These are phyloP conservation scores for Pulveroboletus sp. DNA, from an alignment of 768 basidiomycete species.

Conservation along the genomic window DNA sequence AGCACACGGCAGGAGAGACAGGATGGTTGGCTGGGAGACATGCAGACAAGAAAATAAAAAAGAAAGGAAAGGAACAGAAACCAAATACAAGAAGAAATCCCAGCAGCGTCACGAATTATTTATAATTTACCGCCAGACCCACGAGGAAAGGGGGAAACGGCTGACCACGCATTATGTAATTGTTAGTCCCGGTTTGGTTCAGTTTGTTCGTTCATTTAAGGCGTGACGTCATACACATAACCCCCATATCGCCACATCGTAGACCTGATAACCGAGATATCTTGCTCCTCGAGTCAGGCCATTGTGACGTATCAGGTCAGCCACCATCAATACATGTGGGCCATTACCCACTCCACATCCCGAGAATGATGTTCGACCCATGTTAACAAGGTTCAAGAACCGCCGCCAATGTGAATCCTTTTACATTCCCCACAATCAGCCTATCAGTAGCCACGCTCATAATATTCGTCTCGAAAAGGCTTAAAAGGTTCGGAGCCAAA, in stretches of 20 bases:
- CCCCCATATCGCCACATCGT: not conserved
- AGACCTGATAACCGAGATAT: too few species aligned
- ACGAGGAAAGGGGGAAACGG: not conserved
- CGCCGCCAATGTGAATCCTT: too few species aligned
- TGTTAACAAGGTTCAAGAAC: too few species aligned
- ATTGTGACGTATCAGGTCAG: not conserved
- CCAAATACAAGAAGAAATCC: not conserved
- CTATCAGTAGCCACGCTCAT: too few species aligned
- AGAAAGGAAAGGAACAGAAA: not conserved
- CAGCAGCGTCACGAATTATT: not conserved
- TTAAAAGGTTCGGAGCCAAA: too few species aligned
- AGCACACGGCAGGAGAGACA: slow-evolving; percentile 42
- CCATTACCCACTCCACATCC: too few species aligned
- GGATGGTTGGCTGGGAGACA: slow-evolving; percentile 22
- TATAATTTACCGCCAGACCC: not conserved
- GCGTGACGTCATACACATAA: slow-evolving; percentile 25
- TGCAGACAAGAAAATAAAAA: slow-evolving; percentile 1
- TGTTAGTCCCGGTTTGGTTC: slow-evolving; percentile 1
- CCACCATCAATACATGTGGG: not conserved
- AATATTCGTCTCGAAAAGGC: too few species aligned
- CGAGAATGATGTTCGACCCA: too few species aligned
- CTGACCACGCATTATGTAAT: not conserved
- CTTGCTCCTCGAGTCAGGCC: not conserved
- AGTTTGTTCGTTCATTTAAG: slow-evolving; percentile 14
- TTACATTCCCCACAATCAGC: too few species aligned